Base-by-base conservation (phyloP, 257 asterid species). In the Apocynum venetum region DNA sequence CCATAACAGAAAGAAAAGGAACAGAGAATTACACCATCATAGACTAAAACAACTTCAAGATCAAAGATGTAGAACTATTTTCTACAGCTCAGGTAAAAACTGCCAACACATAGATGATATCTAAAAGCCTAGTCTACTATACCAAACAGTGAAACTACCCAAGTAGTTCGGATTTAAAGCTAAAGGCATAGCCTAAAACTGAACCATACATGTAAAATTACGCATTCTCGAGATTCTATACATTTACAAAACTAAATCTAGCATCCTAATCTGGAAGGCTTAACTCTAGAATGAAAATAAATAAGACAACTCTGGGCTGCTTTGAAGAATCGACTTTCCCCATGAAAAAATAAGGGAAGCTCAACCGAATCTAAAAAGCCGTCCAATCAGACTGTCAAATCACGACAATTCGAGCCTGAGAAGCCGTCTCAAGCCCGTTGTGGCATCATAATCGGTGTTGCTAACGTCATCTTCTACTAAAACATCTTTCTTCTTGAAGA, bases 291-390 rank as follows among this genome's bases (percentile, higher is more conserved):
- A 12, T 25, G 59, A 46, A 73, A 51, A 63, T 71, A 19, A 47
- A 49, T 17, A 61, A 6, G 5, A 11, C 12, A 46, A 43, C 56
- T 36, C 36, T 4, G 2, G 46, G 41, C 78, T 77, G 71, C 72
- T 57, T 53, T 46, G 44, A 69, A 4, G 80, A 82, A 72, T 77
- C 80, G 51, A 51, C 75, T 72, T 82, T 69, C 86, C 88, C 86
- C 76, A 67, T 82, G 88, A 85, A 85, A 85, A 85, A 80, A 85
- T 82, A 82, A 85, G 83, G 83, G 85, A 82, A 78, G 63, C 31
- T 67, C 44, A 7, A 49, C 52, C 57, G 72, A 55, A 74, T 68
- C 80, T 25, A 19, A 46, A 72, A 66, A 72, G 59, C 55, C 40
- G 13, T 4, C 3, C 4, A n/a, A n/a, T n/a, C n/a, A 38, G 56